Base-by-base conservation (phyloP, 139 green algal genomes). In the Haematococcus sp. region DNA sequence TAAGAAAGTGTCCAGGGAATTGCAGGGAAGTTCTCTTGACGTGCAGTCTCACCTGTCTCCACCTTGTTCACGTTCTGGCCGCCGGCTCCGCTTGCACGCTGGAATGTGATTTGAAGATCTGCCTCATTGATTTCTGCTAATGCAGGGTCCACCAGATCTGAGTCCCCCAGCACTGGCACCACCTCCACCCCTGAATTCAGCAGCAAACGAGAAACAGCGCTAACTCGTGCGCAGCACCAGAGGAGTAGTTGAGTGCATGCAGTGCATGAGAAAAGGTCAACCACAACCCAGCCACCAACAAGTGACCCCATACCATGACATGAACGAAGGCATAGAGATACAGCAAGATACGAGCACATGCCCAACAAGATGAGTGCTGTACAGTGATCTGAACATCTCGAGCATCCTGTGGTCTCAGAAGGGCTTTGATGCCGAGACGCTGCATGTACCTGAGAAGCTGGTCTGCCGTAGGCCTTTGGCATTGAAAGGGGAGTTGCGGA, bases 11-110 rank as follows among this genome's bases (percentile, higher is more conserved):
- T n/a, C n/a, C n/a, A n/a, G n/a, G n/a, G n/a, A n/a, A n/a, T n/a
- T n/a, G n/a, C n/a, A n/a, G n/a, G n/a, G n/a, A n/a, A n/a, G n/a
- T n/a, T n/a, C n/a, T n/a, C n/a, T n/a, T n/a, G n/a, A n/a, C n/a
- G n/a, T n/a, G n/a, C n/a, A n/a, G n/a, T n/a, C 60, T 35, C 54
- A 70, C 83, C 86, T 40, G 84, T 86, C 68, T 92, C 84, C 63
- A 98, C 92, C 84, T 99, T 99, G 90, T 99, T 99, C 11, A 99
- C 96, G 78, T 99, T 98, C 83, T 99, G 93, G 1, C 93, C 93
- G 2, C 93, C 93, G 33, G 89, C 88, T 15, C 92, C 92, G 3
- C 91, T 86, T 2, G 82, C 71, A 13, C 91, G 71, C 89, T 92
- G 93, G 30, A 91, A 95, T 4, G 83, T 91, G 28, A 97, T 84